Conservation (phyloP, 2,329 filamentous ascomycete genomes). For the Cercospora berteroae region DNA sequence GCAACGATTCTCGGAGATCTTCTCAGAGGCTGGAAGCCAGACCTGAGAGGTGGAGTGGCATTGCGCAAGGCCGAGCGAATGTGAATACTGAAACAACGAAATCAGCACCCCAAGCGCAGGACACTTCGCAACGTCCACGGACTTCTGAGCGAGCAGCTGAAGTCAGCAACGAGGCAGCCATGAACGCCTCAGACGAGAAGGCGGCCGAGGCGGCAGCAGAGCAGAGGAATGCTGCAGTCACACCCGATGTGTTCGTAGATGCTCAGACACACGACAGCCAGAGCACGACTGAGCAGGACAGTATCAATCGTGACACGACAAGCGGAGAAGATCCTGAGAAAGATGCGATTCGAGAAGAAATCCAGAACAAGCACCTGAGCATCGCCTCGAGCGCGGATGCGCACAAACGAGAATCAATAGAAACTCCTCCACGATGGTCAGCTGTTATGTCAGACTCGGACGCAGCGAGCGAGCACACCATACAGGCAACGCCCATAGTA, state of each 20-base stretch:
- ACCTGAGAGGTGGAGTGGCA: constrained; percentile 11
- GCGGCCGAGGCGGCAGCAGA: constrained; percentile 7
- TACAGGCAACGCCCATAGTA: constrained; percentile 3
- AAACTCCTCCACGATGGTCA: constrained; percentile 21
- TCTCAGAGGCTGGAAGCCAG: constrained; percentile 6
- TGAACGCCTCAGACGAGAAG: constrained; percentile 21
- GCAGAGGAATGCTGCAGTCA: background rate
- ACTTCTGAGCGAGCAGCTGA: background rate
- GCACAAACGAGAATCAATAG: constrained; percentile 24
- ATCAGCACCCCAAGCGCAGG: background rate
- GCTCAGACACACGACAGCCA: background rate
- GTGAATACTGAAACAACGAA: background rate
- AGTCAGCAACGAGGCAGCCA: background rate
- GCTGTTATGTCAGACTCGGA: constrained; percentile 22
- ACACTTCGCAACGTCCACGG: background rate
- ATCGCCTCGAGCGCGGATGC: constrained; percentile 16
- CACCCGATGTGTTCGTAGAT: constrained; percentile 4
- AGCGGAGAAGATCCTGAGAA: constrained; percentile 18
- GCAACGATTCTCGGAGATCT: background rate
- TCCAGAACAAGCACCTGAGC: constrained; percentile 21
- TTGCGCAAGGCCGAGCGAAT: constrained; percentile 9
- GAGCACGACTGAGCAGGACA: background rate
- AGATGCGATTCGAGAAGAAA: constrained; percentile 22
- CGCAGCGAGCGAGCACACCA: constrained; percentile 17
- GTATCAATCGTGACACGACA: background rate